Percentiles rank a stretch among this genome's conserved stretches.
These are phyloP conservation scores for Penicillium manginii DNA, from an alignment of 495 filamentous ascomycete genomes.

Conservation along the genomic window DNA sequence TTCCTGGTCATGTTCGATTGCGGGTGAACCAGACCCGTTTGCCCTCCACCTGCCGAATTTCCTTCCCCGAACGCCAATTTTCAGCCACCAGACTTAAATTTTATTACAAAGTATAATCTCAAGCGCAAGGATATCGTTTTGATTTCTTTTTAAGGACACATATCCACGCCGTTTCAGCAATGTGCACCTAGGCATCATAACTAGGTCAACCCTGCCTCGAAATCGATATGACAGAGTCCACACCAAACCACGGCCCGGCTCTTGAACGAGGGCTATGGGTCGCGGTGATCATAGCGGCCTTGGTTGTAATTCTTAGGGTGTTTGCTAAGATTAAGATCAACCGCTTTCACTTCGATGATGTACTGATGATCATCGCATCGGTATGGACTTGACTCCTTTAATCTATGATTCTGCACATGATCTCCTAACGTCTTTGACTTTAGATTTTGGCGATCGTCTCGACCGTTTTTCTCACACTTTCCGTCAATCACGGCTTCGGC, in stretches of 20 bases:
- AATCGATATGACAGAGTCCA: constrained; percentile 1
- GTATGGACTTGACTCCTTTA: constrained; percentile 19
- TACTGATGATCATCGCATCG: constrained; percentile 39
- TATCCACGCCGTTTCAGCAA: not conserved
- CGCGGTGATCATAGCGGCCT: constrained; percentile 32
- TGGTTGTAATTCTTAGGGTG: constrained; percentile 39
- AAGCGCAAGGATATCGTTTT: not conserved
- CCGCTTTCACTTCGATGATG: constrained; percentile 40
- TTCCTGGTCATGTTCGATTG: not conserved
- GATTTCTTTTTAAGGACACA: not conserved
- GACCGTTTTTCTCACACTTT: constrained; percentile 31
- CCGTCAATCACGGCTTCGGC: constrained; percentile 37
- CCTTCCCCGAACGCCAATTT: not conserved
- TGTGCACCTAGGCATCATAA: not conserved
- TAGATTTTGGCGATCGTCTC: constrained; percentile 34
- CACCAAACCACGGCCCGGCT: constrained; percentile 24
- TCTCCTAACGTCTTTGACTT: not conserved
- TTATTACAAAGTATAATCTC: not conserved
- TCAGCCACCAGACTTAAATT: not conserved
- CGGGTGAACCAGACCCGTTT: not conserved
- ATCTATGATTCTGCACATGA: not conserved
- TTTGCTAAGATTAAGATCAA: constrained; percentile 41
- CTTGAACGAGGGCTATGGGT: constrained; percentile 39
- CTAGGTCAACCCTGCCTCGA: not conserved
- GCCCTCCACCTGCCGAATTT: not conserved